Conservation (phyloP, 768 basidiomycete species). For the Cyathus striatus region DNA sequence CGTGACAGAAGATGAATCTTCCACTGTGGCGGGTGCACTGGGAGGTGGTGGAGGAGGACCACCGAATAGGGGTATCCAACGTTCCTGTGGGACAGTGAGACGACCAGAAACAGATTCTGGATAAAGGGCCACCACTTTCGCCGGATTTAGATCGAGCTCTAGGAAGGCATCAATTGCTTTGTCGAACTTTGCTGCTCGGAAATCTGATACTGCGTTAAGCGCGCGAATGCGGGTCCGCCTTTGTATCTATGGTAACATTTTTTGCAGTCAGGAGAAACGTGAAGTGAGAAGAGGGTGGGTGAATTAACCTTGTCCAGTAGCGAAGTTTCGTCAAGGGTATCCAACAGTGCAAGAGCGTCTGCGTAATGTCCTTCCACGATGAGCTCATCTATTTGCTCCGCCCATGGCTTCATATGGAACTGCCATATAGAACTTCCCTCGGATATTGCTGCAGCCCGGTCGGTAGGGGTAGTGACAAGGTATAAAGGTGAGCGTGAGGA, state of each 20-base stretch:
- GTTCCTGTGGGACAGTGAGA: constrained; percentile 58
- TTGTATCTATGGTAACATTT: constrained; percentile 49
- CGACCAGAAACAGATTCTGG: constrained; percentile 78
- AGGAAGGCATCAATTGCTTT: constrained; percentile 84
- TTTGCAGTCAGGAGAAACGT: too few relatives aligned
- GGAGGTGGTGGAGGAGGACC: constrained; percentile 45
- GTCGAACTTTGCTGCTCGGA: constrained; percentile 64
- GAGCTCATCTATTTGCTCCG: constrained; percentile 81
- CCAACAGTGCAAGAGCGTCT: constrained; percentile 78
- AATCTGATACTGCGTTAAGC: constrained; percentile 76
- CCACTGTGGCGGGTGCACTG: too few relatives aligned
- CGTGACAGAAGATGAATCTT: constrained; percentile 20
- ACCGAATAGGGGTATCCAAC: constrained; percentile 82
- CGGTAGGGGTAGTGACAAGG: constrained; percentile 69
- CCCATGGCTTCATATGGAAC: constrained; percentile 67
- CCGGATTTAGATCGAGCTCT: constrained; percentile 86
- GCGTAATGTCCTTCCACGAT: constrained; percentile 61
- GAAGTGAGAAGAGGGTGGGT: too few relatives aligned
- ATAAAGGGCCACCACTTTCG: constrained; percentile 89
- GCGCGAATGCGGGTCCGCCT: constrained; percentile 57
- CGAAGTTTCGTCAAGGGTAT: constrained; percentile 53
- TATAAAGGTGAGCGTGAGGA: constrained; percentile 51
- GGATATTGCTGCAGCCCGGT: constrained; percentile 53
- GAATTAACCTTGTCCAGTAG: constrained; percentile 63
- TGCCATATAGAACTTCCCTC: constrained; percentile 83